These are phyloP conservation scores for Leishmania braziliensis DNA, from an alignment of 208 protist genomes.

Conservation along the genomic window DNA sequence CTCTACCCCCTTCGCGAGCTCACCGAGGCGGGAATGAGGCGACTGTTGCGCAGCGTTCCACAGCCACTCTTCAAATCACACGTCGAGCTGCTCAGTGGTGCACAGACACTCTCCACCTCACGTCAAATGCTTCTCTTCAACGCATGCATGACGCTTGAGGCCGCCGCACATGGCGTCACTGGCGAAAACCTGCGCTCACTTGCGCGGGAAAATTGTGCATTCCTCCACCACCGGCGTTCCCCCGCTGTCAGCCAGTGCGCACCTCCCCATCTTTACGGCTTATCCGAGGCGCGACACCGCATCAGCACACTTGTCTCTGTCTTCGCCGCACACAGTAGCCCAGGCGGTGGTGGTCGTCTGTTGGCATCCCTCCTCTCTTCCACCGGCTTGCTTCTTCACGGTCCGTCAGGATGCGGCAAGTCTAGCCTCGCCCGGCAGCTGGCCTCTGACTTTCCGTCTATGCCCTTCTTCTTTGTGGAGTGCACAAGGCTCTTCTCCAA, in stretches of 20 bases:
- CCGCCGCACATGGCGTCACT: slow-evolving; percentile 3
- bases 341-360: slow-evolving; percentile 26
- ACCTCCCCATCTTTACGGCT: slow-evolving; percentile 46
- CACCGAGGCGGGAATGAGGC: slow-evolving; percentile 24
- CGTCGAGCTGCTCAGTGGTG: slow-evolving; percentile 7
- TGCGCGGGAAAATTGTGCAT: background rate
- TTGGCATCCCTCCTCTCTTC: slow-evolving; percentile 44
- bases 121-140: slow-evolving; percentile 39
- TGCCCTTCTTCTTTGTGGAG: slow-evolving; percentile 65
- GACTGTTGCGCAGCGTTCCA: slow-evolving; percentile 22
- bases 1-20: slow-evolving; percentile 34
- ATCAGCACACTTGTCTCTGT: slow-evolving; percentile 45
- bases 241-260: background rate
- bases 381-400: slow-evolving; percentile 83
- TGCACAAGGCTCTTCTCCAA: slow-evolving; percentile 86
- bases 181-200: background rate
- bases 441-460: slow-evolving; percentile 35
- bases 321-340: slow-evolving; percentile 24
- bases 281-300: slow-evolving; percentile 41
- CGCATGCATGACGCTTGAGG: slow-evolving; percentile 30
- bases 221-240: slow-evolving; percentile 25
- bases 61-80: slow-evolving; percentile 16
- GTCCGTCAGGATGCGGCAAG: slow-evolving; percentile 84
- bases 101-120: slow-evolving; percentile 19
- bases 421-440: slow-evolving; percentile 57